Evolutionary conservation across 139 green algal genomes (phyloP).

Genomic region (Yamagishiella unicocca): DNA sequence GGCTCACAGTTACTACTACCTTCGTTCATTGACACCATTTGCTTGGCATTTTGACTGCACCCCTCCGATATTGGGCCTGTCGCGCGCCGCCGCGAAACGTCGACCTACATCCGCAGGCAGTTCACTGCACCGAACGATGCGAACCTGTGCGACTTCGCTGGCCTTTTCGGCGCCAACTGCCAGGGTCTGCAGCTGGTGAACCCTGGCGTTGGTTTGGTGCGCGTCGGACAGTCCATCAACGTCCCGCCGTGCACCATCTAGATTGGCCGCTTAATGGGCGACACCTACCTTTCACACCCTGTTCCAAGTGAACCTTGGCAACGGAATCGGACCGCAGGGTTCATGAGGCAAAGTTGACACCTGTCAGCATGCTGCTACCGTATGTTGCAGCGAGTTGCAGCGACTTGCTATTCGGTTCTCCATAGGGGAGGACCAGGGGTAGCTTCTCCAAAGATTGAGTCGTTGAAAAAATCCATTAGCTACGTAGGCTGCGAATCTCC

Average conservation of each 20-base stretch:
- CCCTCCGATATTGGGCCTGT: not conserved
- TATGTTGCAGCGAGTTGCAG: no score
- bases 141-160: not conserved
- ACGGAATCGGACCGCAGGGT: no score
- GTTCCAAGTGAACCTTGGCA: no score
- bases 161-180: conserved; percentile 1
- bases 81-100: not conserved
- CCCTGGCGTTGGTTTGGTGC: not conserved
- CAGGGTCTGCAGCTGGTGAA: conserved; percentile 2
- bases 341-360: no score
- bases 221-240: not conserved
- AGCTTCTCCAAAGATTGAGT: no score
- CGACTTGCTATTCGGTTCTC: no score
- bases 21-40: not conserved
- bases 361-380: no score
- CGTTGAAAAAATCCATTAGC: no score
- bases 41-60: not conserved
- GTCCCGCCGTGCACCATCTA: conserved; percentile 1
- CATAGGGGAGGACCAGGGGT: no score
- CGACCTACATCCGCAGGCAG: not conserved
- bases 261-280: no score
- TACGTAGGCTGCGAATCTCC: no score
- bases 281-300: no score
- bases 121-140: not conserved
- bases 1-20: not conserved